Percentiles rank a stretch among this genome's conserved stretches.
phyloP scores from a whole-genome alignment of 306 rosid genomes.

The Morella rubra region DNA sequence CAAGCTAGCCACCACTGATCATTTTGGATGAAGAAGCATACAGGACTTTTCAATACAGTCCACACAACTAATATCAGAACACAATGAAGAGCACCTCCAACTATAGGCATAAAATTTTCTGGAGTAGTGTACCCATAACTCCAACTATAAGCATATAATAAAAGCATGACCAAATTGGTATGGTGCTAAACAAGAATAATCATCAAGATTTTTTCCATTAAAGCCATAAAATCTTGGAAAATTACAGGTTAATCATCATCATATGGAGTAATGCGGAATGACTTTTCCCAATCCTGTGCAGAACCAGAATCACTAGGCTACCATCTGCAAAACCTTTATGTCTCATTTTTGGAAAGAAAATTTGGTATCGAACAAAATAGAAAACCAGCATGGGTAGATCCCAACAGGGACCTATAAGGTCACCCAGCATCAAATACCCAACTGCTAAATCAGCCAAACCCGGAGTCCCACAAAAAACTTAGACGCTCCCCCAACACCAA shows the following conservation, averaged over 20 bases:
- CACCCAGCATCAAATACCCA: slow-evolving; percentile 7
- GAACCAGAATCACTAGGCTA: too few relatives aligned
- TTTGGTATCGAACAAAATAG: background rate
- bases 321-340: too few relatives aligned
- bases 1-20: background rate
- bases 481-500: background rate
- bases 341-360: background rate
- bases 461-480: background rate
- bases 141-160: too few relatives aligned
- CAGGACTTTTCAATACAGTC: background rate
- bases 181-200: too few relatives aligned
- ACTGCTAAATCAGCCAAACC: slow-evolving; percentile 1
- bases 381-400: slow-evolving; percentile 10
- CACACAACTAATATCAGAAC: background rate
- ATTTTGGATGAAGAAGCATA: background rate
- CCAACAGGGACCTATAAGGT: slow-evolving; percentile 1
- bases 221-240: too few relatives aligned
- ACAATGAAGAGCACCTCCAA: background rate
- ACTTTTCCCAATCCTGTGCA: too few relatives aligned
- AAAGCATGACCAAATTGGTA: too few relatives aligned
- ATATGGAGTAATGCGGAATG: too few relatives aligned
- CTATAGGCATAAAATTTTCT: too few relatives aligned
- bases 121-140: too few relatives aligned
- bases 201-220: too few relatives aligned
- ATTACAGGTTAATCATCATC: too few relatives aligned